Evolutionary conservation across 306 rosid genomes (phyloP), one percentile per base, ranked within the genome.

Genomic region (Dryas alaskensis): DNA sequence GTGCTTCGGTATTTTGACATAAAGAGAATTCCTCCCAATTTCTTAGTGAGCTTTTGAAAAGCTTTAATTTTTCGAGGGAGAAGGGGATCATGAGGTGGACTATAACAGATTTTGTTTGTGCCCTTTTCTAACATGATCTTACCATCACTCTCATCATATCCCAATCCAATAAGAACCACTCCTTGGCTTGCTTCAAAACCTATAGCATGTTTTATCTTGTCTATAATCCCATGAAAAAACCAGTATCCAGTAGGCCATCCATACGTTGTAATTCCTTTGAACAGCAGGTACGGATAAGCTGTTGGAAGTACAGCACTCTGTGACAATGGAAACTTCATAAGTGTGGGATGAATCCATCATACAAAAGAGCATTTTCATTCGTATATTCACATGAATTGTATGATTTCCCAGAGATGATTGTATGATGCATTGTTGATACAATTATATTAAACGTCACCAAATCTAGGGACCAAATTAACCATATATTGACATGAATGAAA

Each of bases 301-400:
- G 69, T 71, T 12, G 81, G 84, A 81, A 81, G 84, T 10, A 76
- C 84, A 43, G 81, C 81, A 76, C 72, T 70, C 84, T 81, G 66
- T 55, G 59, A 50, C 80, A 70, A 69, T 4, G 70, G 77, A 61
- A 71, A 52, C 39, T n/a, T 14, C 62, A 39, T 68, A 52, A 52
- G 73, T 37, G 49, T 54, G 14, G 27, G 60, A 14, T 40, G 47
- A 50, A 27, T 22, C 62, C 10, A 17, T 42, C 45, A 4, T 39
- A 52, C 69, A 51, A 40, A 22, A 40, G 17, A 69, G 25, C 19
- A 57, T 39, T 60, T 59, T 68, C 31, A 17, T 49, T 22, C 22
- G 22, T 22, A 22, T 22, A 22, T 22, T 22, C 22, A 22, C 22
- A 22, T 22, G 22, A 22, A 22, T 22, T 22, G 22, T 22, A 22